Base-by-base conservation (phyloP, 2,329 filamentous ascomycete genomes). In the Allantophomopsis lycopodina region DNA sequence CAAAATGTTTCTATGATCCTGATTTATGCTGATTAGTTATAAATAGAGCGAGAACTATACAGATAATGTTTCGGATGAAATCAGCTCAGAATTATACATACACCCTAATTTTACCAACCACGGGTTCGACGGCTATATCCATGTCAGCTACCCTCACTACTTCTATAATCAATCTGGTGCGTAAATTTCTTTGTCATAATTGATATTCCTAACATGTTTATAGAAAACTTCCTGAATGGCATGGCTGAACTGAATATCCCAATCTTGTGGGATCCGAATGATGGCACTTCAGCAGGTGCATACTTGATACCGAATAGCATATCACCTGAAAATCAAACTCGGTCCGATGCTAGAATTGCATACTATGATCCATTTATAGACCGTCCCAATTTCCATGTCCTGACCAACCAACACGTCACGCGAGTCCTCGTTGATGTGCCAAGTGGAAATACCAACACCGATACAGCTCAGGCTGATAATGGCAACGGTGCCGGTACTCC, bases 121-220 rank as follows among this genome's bases (percentile, higher is more conserved):
- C 35, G 61, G 60, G 11, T 47, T 45, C 1, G 36, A 46, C 21
- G 63, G 62, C 1, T 58, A 56, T 14, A 50, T 65, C 10, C 48
- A 61, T 39, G 55, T 64, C 34, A 52, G 53, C 4, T 64, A 60
- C 43, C 59, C 60, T 2, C 50, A 50, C 3, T 63, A 57, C 35
- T 48, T 60, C 37, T 65, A 64, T 39, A 55, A 59, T 35, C 56
- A 63, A 41, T 59, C 57, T n/a, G 46, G 62, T 64, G 53, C 37
- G 55, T 42, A 28, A 28, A 5, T 3, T 28, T 28, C 10, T 3
- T 28, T 28, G 23, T 28, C 23, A 28, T 37, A 10, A 10, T 28
- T 28, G 8, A 28, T 12, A 28, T 28, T 10, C 10, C 23, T 28
- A 10, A 28, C 8, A 21, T 20, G 18, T 14, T n/a, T 7, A 10